Conservation (phyloP, 2,329 filamentous ascomycete species). For the Ambrosiella beaveri region DNA sequence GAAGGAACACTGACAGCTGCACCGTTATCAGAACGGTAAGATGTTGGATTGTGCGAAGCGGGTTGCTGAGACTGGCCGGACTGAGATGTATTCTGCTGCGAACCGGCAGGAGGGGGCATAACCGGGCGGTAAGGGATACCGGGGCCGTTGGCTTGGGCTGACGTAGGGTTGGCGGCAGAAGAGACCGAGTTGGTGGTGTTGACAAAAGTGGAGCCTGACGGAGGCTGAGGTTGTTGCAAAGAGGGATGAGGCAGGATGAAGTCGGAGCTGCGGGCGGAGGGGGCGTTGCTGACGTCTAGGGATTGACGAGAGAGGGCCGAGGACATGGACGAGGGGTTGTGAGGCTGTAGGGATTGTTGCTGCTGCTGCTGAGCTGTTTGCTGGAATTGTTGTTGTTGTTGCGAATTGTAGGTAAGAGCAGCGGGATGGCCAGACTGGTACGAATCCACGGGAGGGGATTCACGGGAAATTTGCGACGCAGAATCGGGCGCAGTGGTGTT, state of each 20-base stretch:
- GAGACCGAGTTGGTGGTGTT: neutral
- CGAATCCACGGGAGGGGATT: constrained; percentile 32
- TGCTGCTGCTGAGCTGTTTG: neutral
- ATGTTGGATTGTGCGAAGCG: constrained; percentile 3
- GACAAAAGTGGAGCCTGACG: neutral
- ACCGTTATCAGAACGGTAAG: constrained; percentile 16
- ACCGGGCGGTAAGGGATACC: constrained; percentile 23
- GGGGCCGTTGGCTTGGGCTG: constrained; percentile 20
- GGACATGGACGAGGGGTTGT: constrained; percentile 25
- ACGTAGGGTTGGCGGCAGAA: neutral
- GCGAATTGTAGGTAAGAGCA: constrained; percentile 21
- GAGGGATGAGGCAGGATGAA: constrained; percentile 16
- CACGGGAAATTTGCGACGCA: constrained; percentile 44
- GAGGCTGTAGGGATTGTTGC: constrained; percentile 24
- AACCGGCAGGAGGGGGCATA: constrained; percentile 16
- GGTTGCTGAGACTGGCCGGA: constrained; percentile 21
- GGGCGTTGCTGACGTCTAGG: neutral
- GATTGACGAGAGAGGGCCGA: constrained; percentile 16
- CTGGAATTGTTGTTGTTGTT: neutral
- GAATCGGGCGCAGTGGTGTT: constrained; percentile 26
- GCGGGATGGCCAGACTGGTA: constrained; percentile 19
- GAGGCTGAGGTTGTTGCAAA: constrained; percentile 1
- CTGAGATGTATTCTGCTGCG: constrained; percentile 3
- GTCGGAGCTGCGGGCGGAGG: constrained; percentile 20
- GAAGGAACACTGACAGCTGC: constrained; percentile 28